These are phyloP conservation scores for Lizonia empirigonia DNA, from an alignment of 2,329 filamentous ascomycete genomes.

Conservation along the genomic window DNA sequence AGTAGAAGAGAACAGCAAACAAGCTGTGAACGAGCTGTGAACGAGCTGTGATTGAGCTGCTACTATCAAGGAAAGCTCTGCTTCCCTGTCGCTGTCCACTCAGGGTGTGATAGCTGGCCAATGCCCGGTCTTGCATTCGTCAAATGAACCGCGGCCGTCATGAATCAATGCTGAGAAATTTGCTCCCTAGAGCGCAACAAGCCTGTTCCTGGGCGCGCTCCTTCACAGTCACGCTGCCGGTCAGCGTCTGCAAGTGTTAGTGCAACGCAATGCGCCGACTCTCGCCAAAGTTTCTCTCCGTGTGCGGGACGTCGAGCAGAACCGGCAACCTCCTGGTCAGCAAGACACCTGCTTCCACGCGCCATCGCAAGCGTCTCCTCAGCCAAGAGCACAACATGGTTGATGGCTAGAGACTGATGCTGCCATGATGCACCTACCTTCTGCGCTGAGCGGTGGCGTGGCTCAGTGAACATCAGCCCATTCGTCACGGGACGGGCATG, in stretches of 20 bases:
- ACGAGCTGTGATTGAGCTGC: constrained; percentile 13
- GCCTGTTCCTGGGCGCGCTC: constrained; percentile 16
- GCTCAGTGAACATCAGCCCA: constrained; percentile 14
- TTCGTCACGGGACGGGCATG: constrained; percentile 14
- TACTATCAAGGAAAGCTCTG: constrained; percentile 19
- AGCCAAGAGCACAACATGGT: neutral
- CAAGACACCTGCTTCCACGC: neutral
- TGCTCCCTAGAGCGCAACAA: constrained; percentile 16
- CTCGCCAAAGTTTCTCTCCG: constrained; percentile 3
- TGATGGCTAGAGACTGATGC: neutral
- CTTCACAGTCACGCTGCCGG: constrained; percentile 12
- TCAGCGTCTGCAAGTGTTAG: constrained; percentile 14
- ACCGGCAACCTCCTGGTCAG: neutral
- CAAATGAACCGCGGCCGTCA: constrained; percentile 21
- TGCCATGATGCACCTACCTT: neutral
- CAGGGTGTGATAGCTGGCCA: constrained; percentile 15
- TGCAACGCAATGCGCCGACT: constrained; percentile 15
- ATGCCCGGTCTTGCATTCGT: constrained; percentile 17
- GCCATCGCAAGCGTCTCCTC: neutral
- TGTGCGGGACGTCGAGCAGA: constrained; percentile 2
- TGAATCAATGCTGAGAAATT: constrained; percentile 21
- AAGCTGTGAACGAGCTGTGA: neutral
- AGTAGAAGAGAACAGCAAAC: constrained; percentile 12
- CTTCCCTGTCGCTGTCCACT: constrained; percentile 16
- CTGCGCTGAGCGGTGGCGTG: constrained; percentile 2